Evolutionary conservation across 495 filamentous ascomycete genomes (phyloP).

Genomic region (Trichodelitschia bisporula): DNA sequence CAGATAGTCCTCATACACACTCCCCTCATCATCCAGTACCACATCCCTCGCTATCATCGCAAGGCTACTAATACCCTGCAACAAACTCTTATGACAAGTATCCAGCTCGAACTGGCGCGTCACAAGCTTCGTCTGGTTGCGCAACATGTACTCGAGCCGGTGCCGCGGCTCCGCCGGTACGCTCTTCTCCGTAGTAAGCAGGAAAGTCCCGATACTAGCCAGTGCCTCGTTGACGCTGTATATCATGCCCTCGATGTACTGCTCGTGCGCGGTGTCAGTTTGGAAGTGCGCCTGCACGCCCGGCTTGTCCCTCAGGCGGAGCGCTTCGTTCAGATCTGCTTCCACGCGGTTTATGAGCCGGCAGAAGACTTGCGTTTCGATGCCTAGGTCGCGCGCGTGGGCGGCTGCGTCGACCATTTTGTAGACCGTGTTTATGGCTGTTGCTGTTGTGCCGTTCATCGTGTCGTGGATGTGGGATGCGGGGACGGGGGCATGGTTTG

Average conservation of each 20-base stretch:
- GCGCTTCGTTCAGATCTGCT: slow-evolving; percentile 10
- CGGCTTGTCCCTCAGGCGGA: slow-evolving; percentile 5
- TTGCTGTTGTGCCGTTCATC: slow-evolving; percentile 4
- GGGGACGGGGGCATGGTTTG: background rate
- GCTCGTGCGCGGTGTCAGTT: slow-evolving; percentile 5
- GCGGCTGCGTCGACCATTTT: slow-evolving; percentile 10
- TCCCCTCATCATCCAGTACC: too few relatives aligned
- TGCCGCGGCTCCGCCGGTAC: slow-evolving; percentile 7
- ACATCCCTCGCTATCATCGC: too few relatives aligned
- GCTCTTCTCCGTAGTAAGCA: slow-evolving; percentile 8
- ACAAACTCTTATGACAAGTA: slow-evolving; percentile 11
- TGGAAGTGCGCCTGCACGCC: slow-evolving; percentile 4
- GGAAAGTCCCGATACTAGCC: slow-evolving; percentile 12
- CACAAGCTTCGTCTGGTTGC: slow-evolving; percentile 10
- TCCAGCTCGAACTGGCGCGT: slow-evolving; percentile 6
- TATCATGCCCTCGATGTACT: slow-evolving; percentile 9
- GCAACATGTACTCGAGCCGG: slow-evolving; percentile 11
- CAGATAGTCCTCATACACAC: too few relatives aligned
- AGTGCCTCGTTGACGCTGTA: slow-evolving; percentile 8
- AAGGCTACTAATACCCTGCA: too few relatives aligned
- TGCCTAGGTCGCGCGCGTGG: slow-evolving; percentile 5
- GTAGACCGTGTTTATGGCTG: slow-evolving; percentile 10
- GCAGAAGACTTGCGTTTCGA: slow-evolving; percentile 11
- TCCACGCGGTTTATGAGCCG: slow-evolving; percentile 10
- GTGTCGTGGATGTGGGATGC: background rate